Percentiles rank a stretch among this genome's conserved stretches.
Conservation (phyloP, 1,139 yeast genomes). For the Hyphopichia pseudoburtonii region DNA sequence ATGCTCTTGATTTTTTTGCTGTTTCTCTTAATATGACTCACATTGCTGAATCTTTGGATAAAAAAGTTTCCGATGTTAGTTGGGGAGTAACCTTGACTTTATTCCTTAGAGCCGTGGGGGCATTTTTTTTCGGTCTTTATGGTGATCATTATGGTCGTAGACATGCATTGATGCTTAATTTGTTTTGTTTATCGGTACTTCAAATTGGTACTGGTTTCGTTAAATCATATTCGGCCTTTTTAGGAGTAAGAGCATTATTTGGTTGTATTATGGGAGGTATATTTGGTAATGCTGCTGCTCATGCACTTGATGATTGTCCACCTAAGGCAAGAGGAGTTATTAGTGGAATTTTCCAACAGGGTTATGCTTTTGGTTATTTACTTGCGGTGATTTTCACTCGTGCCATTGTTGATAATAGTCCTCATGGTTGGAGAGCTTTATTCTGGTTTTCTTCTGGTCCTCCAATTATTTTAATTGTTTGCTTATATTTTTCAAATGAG, state of each 20-base stretch:
- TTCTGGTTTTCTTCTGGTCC: conserved; percentile 79
- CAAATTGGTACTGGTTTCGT: conserved; percentile 77
- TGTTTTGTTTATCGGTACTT: conserved; percentile 51
- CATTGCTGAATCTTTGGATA: conserved; percentile 55
- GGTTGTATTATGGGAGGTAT: conserved; percentile 48
- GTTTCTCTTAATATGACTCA: conserved; percentile 60
- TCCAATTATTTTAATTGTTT: conserved; percentile 35
- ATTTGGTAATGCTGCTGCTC: conserved; percentile 40
- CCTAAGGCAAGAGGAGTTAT: conserved; percentile 38
- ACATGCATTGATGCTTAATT: conserved; percentile 62
- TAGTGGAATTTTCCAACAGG: conserved; percentile 43
- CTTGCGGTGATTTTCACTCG: conserved; percentile 43
- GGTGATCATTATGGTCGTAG: conserved; percentile 74
- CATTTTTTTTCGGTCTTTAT: conserved; percentile 63
- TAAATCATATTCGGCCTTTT: conserved; percentile 59
- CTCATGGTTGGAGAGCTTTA: conserved; percentile 72
- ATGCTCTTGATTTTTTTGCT: conserved; percentile 75
- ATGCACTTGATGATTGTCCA: conserved; percentile 40
- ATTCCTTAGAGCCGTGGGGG: conserved; percentile 81
- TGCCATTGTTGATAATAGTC: conserved; percentile 64
- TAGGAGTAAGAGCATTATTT: conserved; percentile 55
- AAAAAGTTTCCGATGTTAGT: conserved; percentile 54
- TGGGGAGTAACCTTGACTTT: conserved; percentile 83
- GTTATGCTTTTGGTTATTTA: conserved; percentile 45
- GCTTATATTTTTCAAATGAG: conserved; percentile 39